Percentiles rank a stretch among this genome's conserved stretches.
phyloP scores from a whole-genome alignment of 1,139 yeast species.

The Pichia sp. region DNA sequence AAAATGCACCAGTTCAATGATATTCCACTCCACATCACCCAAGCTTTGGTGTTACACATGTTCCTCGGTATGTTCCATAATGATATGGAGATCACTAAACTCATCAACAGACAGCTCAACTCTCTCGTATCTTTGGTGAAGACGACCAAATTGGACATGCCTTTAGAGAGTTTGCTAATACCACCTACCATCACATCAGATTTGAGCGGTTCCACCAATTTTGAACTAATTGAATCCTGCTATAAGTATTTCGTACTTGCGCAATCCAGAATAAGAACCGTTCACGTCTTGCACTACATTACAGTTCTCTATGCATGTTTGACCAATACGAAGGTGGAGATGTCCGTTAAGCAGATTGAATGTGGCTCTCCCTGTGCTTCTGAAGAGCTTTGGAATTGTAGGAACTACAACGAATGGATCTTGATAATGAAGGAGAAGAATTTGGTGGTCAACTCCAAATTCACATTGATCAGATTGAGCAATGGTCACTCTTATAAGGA shows the following conservation, averaged over 20 bases:
- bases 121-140: conserved; percentile 75
- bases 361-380: conserved; percentile 71
- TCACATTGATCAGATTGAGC: conserved; percentile 46
- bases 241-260: conserved; percentile 73
- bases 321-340: conserved; percentile 53
- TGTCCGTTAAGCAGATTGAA: conserved; percentile 51
- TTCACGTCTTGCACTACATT: conserved; percentile 69
- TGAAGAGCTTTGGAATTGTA: conserved; percentile 66
- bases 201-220: conserved; percentile 18
- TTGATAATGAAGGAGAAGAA: conserved; percentile 28
- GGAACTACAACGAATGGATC: conserved; percentile 54
- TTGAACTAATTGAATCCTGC: conserved; percentile 40
- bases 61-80: conserved; percentile 78
- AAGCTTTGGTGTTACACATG: conserved; percentile 72
- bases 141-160: conserved; percentile 67
- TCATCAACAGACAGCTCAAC: conserved; percentile 68
- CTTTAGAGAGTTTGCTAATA: conserved; percentile 52
- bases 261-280: conserved; percentile 80
- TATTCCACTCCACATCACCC: conserved; percentile 86
- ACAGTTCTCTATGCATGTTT: conserved; percentile 65
- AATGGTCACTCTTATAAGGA: conserved; percentile 49
- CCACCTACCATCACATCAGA: conserved; percentile 46
- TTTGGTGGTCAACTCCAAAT: conserved; percentile 38
- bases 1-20: conserved; percentile 44
- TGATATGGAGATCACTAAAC: conserved; percentile 63